These are phyloP conservation scores for Hyphopichia burtonii DNA, from an alignment of 1,139 yeast species.

Conservation along the genomic window DNA sequence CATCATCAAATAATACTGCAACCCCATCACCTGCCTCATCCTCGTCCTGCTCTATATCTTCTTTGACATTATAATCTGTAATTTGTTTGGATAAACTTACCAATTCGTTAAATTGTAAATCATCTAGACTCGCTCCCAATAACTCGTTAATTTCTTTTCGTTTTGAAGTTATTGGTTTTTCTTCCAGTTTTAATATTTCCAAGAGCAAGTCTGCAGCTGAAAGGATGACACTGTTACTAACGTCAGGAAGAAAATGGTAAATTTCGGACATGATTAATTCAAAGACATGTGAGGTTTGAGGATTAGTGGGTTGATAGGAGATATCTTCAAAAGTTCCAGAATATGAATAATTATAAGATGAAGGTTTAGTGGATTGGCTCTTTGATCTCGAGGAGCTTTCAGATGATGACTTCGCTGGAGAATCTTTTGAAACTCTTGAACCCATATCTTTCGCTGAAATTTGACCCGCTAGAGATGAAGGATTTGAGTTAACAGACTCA, in stretches of 20 bases:
- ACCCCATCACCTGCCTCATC: conserved; percentile 18
- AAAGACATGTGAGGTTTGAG: conserved; percentile 25
- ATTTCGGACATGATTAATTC: conserved; percentile 31
- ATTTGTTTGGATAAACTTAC: conserved; percentile 51
- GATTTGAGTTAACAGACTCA: conserved; percentile 53
- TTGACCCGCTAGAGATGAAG: conserved; percentile 69
- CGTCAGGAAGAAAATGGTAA: conserved; percentile 30
- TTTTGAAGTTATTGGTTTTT: conserved; percentile 20
- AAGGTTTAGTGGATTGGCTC: conserved; percentile 1
- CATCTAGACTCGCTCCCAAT: conserved; percentile 45
- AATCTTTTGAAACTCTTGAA: conserved; percentile 27
- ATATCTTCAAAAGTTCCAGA: conserved; percentile 19
- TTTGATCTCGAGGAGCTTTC: not conserved
- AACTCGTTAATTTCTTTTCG: conserved; percentile 40
- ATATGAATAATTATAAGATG: conserved; percentile 12
- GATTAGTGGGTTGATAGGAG: conserved; percentile 24
- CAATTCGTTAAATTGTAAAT: conserved; percentile 53
- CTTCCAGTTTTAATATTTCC: conserved; percentile 55
- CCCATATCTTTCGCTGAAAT: conserved; percentile 73
- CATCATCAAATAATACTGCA: conserved; percentile 26
- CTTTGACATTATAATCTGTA: conserved; percentile 48
- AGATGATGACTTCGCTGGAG: not conserved
- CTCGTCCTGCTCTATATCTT: conserved; percentile 24
- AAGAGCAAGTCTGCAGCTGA: conserved; percentile 69
- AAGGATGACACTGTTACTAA: conserved; percentile 43